Base-by-base conservation (phyloP, 495 filamentous ascomycete genomes). In the Monascus purpureus region DNA sequence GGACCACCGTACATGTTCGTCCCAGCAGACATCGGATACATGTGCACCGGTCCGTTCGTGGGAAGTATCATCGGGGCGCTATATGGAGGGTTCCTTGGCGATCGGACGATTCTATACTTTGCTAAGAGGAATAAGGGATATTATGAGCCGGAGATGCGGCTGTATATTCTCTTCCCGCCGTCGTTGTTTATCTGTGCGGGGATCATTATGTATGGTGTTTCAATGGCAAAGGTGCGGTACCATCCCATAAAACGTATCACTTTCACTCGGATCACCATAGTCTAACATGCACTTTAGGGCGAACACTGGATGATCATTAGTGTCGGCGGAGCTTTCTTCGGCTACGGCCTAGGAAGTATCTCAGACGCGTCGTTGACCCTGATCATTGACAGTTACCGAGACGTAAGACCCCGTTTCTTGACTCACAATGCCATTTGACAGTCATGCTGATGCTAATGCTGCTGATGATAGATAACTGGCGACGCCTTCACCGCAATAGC, bases 61-160 rank as follows among this genome's bases (percentile, higher is more conserved):
- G 64, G 62, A 1, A 59, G 53, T 20, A 32, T 58, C 0, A 37
- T 66, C 24, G 62, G 62, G 0, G 31, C 50, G 3, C 9, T 59
- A 4, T 57, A 52, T 17, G 51, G 55, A 7, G 61, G 61, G 1
- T 38, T 50, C 6, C 16, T 65, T 8, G 50, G 57, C 15, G 64
- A 68, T 33, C 44, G 53, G 46, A 55, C 46, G 3, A 56, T 62
- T 25, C 31, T 58, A 25, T 46, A 37, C 22, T 53, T 50, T 13
- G 42, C 64, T 4, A 46, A 53, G 9, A 43, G 47, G 1, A 64
- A 66, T 27, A 48, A 47, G 8, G 62, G 60, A 3, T 49, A 52
- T 25, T 57, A 53, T 17, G 62, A 68, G 41, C 50, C 59, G 0
- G 63, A 67, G 32, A 58, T 60, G 47, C 45, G 61, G 12, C 37